phyloP scores from a whole-genome alignment of 2,329 filamentous ascomycete species.

The Colletotrichum godetiae region DNA sequence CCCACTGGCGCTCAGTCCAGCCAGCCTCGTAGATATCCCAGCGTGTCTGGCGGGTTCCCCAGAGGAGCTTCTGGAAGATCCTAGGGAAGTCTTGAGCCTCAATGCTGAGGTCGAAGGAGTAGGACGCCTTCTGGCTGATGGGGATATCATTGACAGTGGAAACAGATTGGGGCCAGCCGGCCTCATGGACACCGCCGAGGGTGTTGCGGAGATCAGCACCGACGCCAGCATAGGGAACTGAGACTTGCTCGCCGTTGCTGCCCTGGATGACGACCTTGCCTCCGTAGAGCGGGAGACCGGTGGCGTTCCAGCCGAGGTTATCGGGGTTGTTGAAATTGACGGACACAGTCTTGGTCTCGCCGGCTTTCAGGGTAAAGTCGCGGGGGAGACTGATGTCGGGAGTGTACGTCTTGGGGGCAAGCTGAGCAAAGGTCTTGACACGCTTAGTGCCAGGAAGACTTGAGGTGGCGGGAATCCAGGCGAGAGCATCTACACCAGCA shows the following conservation, averaged over 20 bases:
- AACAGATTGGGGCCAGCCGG: slow-evolving; percentile 31
- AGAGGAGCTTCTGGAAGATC: slow-evolving; percentile 37
- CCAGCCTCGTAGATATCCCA: slow-evolving; percentile 40
- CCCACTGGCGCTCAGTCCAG: slow-evolving; percentile 43
- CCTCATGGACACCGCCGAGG: slow-evolving; percentile 30
- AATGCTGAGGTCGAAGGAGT: slow-evolving; percentile 35
- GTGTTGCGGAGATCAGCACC: slow-evolving; percentile 34
- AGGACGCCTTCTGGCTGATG: slow-evolving; percentile 20
- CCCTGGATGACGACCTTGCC: slow-evolving; percentile 49
- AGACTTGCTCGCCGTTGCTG: slow-evolving; percentile 52
- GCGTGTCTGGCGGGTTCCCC: slow-evolving; percentile 38
- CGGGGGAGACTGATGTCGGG: slow-evolving; percentile 36
- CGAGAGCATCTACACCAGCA: slow-evolving; percentile 50
- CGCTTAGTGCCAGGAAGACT: slow-evolving; percentile 2
- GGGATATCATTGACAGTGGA: slow-evolving; percentile 23
- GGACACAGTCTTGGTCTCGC: slow-evolving; percentile 41
- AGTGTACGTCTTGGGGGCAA: slow-evolving; percentile 37
- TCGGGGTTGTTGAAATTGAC: slow-evolving; percentile 44
- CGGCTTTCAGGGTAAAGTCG: slow-evolving; percentile 41
- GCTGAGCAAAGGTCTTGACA: slow-evolving; percentile 39
- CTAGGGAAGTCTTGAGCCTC: slow-evolving; percentile 38
- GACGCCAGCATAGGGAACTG: slow-evolving; percentile 51
- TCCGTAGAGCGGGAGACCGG: slow-evolving; percentile 47
- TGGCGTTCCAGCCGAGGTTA: slow-evolving; percentile 31
- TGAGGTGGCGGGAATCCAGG: slow-evolving; percentile 17